Conservation (phyloP, 2,329 filamentous ascomycete genomes). For the Pseudopyrenochaeta lycopersici region DNA sequence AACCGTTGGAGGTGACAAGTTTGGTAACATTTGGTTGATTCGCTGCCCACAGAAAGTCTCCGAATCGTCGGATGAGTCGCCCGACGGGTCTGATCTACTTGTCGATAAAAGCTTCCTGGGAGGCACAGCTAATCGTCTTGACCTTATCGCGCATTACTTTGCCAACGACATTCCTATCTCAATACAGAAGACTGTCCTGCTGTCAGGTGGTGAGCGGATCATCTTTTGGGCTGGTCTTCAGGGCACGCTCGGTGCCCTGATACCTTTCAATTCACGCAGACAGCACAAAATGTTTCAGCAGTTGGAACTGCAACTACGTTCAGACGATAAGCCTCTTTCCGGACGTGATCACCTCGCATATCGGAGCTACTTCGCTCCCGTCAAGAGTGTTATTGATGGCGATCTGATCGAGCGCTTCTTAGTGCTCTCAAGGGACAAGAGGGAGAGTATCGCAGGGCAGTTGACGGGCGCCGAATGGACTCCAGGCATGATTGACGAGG, state of each 20-base stretch:
- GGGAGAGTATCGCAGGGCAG: slow-evolving; percentile 93
- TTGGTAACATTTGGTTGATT: slow-evolving; percentile 94
- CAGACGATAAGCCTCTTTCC: slow-evolving; percentile 79
- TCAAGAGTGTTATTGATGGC: slow-evolving; percentile 96
- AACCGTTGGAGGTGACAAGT: slow-evolving; percentile 93
- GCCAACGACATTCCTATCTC: slow-evolving; percentile 91
- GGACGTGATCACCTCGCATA: slow-evolving; percentile 97
- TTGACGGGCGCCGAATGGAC: slow-evolving; percentile 75
- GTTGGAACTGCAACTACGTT: slow-evolving; percentile 85
- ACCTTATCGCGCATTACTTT: slow-evolving; percentile 87
- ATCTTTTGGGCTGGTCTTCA: slow-evolving; percentile 94
- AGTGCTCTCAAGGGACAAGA: slow-evolving; percentile 84
- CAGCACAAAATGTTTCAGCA: slow-evolving; percentile 98
- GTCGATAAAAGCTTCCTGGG: slow-evolving; percentile 91
- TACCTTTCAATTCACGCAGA: slow-evolving; percentile 90
- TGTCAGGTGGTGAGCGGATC: slow-evolving; percentile 90
- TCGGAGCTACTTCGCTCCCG: slow-evolving; percentile 92
- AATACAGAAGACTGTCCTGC: slow-evolving; percentile 86
- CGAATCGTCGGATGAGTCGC: slow-evolving; percentile 90
- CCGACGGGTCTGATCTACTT: slow-evolving; percentile 86
- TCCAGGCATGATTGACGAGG: slow-evolving; percentile 92
- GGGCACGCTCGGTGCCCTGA: slow-evolving; percentile 90
- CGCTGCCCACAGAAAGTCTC: slow-evolving; percentile 87
- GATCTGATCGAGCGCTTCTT: slow-evolving; percentile 95
- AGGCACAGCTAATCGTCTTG: slow-evolving; percentile 84